Evolutionary conservation across 345 rosid species (phyloP).

Genomic region (Citrus cavaleriei): DNA sequence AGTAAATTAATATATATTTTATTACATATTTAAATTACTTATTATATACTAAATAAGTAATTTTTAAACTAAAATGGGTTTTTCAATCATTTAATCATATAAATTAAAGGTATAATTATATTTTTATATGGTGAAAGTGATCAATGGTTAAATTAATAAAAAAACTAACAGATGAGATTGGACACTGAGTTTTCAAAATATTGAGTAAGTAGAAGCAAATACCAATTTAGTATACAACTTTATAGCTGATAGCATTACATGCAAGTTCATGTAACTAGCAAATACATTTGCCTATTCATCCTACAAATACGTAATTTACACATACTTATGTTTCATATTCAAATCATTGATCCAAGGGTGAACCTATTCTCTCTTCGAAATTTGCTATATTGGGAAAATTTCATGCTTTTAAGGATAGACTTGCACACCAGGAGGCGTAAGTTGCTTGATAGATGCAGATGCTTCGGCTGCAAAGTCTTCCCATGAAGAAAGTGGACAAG

Average conservation of each 20-base stretch:
- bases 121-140: no score
- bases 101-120: no score
- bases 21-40: no score
- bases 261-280: background rate
- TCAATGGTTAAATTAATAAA: no score
- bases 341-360: background rate
- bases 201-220: no score
- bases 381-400: background rate
- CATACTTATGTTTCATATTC: background rate
- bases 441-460: constrained; percentile 57
- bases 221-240: background rate
- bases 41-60: no score
- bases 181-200: no score
- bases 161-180: no score
- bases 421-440: constrained; percentile 54
- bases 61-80: no score
- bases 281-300: background rate
- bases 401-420: constrained; percentile 40
- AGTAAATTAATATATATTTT: no score
- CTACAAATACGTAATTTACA: background rate
- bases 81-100: no score
- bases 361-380: background rate
- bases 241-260: background rate
- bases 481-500: constrained; percentile 49
- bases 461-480: constrained; percentile 49